Conservation (phyloP, 805 yeast genomes). For the Dipodascus albidus region DNA sequence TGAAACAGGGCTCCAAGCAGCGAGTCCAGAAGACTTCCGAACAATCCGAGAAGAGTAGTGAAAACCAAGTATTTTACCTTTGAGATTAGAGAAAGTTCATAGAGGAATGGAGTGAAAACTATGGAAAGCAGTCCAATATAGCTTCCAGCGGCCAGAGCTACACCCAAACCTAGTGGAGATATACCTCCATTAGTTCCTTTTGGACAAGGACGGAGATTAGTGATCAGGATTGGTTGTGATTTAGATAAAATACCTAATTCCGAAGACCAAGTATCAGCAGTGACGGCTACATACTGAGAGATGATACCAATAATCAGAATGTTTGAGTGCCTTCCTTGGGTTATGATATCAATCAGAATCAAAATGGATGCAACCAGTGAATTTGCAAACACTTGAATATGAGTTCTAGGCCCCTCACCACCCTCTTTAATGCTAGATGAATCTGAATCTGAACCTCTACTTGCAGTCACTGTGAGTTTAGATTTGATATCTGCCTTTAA, state of each 20-base stretch:
- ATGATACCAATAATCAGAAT: conserved; percentile 21
- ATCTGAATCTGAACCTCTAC: not conserved
- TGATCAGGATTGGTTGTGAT: conserved; percentile 29
- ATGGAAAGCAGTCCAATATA: conserved; percentile 24
- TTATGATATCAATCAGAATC: conserved; percentile 19
- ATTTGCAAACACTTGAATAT: conserved; percentile 33
- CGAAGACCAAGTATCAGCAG: conserved; percentile 38
- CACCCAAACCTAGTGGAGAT: conserved; percentile 26
- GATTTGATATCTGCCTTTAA: conserved; percentile 28
- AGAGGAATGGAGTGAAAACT: conserved; percentile 16
- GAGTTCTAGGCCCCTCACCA: conserved; percentile 27
- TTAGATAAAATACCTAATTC: conserved; percentile 34
- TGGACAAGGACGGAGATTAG: conserved; percentile 31
- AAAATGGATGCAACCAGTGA: conserved; percentile 29
- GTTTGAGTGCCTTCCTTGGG: not conserved
- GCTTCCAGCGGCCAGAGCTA: conserved; percentile 29
- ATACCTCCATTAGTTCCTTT: conserved; percentile 40
- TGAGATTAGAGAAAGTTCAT: conserved; percentile 9
- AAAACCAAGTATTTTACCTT: conserved; percentile 18
- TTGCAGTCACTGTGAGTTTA: conserved; percentile 20
- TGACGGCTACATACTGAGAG: conserved; percentile 33
- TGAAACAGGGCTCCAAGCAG: conserved; percentile 33
- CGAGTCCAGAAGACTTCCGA: conserved; percentile 32
- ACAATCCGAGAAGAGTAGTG: conserved; percentile 25
- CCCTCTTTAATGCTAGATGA: conserved; percentile 8